A percentile compares a stretch with the other conserved stretches of the same genome.
Conservation (phyloP, 371 early-diverging fungal genomes). For the Mucor indicus region DNA sequence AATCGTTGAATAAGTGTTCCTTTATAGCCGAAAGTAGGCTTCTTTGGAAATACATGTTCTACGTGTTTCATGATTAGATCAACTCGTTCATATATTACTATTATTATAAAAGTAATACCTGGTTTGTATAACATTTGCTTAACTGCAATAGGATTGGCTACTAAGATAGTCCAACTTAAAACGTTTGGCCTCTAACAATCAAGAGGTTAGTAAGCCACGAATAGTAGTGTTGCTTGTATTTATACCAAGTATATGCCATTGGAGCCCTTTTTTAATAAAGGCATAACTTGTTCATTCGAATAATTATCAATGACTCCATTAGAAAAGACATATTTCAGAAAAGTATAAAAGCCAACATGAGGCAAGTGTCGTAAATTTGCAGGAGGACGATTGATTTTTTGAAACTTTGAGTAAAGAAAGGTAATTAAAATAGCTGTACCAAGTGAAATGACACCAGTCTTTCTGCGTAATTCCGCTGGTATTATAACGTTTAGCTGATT, state of each 20-base stretch:
- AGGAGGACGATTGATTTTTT: slow-evolving; percentile 9
- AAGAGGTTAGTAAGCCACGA: too few species aligned
- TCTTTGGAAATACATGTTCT: slow-evolving; percentile 21
- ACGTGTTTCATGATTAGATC: neutral
- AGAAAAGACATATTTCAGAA: slow-evolving; percentile 6
- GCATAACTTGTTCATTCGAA: slow-evolving; percentile 6
- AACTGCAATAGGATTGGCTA: slow-evolving; percentile 11
- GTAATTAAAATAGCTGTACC: slow-evolving; percentile 6
- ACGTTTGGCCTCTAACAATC: slow-evolving; percentile 3
- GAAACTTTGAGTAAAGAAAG: slow-evolving; percentile 1
- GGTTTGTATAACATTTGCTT: slow-evolving; percentile 10
- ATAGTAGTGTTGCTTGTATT: too few species aligned
- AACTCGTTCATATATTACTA: neutral
- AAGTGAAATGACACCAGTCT: neutral
- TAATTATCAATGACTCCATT: slow-evolving; percentile 8
- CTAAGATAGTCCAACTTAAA: slow-evolving; percentile 5
- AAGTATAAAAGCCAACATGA: slow-evolving; percentile 2
- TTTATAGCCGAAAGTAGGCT: neutral
- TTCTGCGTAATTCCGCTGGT: slow-evolving; percentile 1
- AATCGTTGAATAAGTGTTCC: slow-evolving; percentile 20
- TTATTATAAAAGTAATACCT: slow-evolving; percentile 1
- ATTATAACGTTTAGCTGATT: too few species aligned
- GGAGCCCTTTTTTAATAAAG: neutral
- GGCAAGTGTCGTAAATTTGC: slow-evolving; percentile 6
- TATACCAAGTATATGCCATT: slow-evolving; percentile 7